Base-by-base conservation (phyloP, 2,329 filamentous ascomycete genomes). In the Lecanicillium sp. region DNA sequence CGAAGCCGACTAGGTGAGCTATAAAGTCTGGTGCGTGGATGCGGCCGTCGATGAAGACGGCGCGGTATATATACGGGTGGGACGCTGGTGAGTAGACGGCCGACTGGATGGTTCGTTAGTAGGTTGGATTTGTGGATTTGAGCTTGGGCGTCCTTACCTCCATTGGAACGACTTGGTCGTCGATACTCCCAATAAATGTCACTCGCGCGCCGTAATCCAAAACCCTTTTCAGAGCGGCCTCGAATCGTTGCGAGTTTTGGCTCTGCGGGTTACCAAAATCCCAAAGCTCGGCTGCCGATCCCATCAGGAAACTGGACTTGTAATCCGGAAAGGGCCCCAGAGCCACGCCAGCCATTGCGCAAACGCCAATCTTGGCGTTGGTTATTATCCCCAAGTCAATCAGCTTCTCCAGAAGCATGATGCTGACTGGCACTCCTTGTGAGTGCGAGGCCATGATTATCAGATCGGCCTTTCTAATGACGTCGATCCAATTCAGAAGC, bases 21-120 rank as follows among this genome's bases (percentile, higher is more conserved):
- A 98, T 81, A 54, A 98, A 98, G 58, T 94, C 89, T 3, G 89
- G 87, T 0, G 89, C 84, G 57, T 96, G 90, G 25, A 95, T 74
- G 43, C 89, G 80, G 18, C 89, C 86, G 59, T 98, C 90, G 38
- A 98, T 85, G 56, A 96, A 96, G 13, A 94, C 88, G n/a, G 89
- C 86, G 19, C 92, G 81, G 57, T 88, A 94, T 42, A 96, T 90
- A 58, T 95, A 89, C 1, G 92, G 92, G 53, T 98, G 92, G 15
- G 78, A 80, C 4, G 88, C 79, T 1, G 84, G 84, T 0, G 86
- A 83, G 59, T 94, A 94, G 1, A 92, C 78, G 13, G 90, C 88
- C 3, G 89, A 95, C 78, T 67, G 33, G n/a, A 19, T 9, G 15
- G 70, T 8, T 16, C 31, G 48, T 61, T 43, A 58, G 50, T 19